These are phyloP conservation scores for Hortiboletus campestris DNA, from an alignment of 768 basidiomycete genomes.

Conservation along the genomic window DNA sequence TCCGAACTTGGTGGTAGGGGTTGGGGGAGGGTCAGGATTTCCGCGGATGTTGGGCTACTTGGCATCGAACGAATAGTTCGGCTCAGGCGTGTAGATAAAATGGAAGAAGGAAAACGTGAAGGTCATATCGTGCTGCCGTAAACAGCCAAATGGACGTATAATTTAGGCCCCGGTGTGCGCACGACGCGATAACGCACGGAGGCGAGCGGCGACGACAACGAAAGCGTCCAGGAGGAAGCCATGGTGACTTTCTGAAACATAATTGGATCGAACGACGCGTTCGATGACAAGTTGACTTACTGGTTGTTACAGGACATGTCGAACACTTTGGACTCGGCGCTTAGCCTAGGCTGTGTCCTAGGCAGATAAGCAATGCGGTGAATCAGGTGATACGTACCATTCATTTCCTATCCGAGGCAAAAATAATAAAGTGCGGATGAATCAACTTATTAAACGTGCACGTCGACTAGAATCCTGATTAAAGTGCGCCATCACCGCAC, in stretches of 20 bases:
- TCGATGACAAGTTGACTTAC: background rate
- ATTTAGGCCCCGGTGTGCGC: background rate
- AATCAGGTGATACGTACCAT: background rate
- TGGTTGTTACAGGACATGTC: background rate
- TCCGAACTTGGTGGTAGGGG: background rate
- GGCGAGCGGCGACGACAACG: background rate
- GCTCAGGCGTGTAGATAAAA: conserved; percentile 8
- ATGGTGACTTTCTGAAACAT: background rate
- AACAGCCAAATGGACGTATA: background rate
- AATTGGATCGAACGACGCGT: background rate
- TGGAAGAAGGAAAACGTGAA: conserved; percentile 15
- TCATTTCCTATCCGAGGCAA: background rate
- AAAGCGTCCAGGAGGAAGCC: background rate
- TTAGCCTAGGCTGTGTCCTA: conserved; percentile 9
- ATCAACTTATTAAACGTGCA: background rate
- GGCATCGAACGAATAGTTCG: background rate
- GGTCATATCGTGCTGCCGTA: conserved; percentile 10
- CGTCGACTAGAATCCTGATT: background rate
- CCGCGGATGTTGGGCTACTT: background rate
- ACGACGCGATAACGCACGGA: conserved; percentile 11
- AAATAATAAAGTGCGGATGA: background rate
- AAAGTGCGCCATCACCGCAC: no score
- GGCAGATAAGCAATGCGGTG: conserved; percentile 4
- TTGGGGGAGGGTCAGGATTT: background rate
- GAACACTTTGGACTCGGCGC: background rate